These are phyloP conservation scores for Corchorus olitorius DNA, from an alignment of 345 rosid species.

Conservation along the genomic window DNA sequence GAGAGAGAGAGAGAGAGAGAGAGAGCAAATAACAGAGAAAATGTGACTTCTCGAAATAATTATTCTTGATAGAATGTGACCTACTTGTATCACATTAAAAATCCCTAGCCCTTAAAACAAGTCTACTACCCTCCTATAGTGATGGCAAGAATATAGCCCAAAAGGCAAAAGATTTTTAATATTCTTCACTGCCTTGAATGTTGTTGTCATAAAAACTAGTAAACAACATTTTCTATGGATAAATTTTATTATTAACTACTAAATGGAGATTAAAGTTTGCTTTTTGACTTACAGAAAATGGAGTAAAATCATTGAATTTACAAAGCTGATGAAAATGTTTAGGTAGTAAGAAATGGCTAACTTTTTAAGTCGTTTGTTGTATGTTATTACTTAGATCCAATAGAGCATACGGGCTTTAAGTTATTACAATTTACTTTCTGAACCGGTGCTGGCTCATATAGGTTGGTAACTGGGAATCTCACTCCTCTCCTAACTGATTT, in stretches of 20 bases:
- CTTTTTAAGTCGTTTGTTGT: not conserved
- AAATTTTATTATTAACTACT: not conserved
- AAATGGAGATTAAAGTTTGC: not conserved
- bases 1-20: not conserved
- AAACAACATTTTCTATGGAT: not conserved
- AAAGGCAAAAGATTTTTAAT: not conserved
- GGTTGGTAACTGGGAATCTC: not conserved
- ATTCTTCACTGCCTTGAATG: not conserved
- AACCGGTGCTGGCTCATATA: not conserved
- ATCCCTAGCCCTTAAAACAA: not conserved
- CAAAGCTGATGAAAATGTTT: not conserved
- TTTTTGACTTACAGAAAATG: not conserved
- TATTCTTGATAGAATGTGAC: not conserved
- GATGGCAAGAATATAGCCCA: not conserved
- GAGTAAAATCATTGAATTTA: not conserved
- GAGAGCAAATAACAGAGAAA: too few species aligned
- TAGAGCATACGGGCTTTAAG: not conserved
- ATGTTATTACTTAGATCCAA: not conserved
- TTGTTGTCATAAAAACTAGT: not conserved
- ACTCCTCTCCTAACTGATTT: not conserved
- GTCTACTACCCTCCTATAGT: not conserved
- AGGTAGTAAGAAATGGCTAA: not conserved
- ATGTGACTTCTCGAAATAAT: too few species aligned
- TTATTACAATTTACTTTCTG: not conserved
- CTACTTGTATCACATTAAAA: not conserved